Percentiles rank a stretch among this genome's conserved stretches.
Evolutionary conservation across 257 asterid genomes (phyloP).

Genomic region (Oldenlandia corymbosa): DNA sequence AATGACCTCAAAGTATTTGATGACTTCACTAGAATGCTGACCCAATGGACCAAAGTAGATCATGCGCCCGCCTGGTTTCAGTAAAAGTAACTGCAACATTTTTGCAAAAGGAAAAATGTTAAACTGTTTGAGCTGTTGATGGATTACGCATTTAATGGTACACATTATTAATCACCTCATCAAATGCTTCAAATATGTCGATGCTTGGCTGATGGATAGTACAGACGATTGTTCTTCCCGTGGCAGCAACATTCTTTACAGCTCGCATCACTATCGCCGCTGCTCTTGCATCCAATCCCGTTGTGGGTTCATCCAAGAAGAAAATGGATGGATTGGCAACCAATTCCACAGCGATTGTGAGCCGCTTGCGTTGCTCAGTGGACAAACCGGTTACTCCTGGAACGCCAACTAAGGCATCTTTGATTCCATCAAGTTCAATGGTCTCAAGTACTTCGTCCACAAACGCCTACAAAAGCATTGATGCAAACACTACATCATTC

Average conservation of each 20-base stretch:
- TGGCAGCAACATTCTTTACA: conserved; percentile 48
- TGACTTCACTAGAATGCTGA: conserved; percentile 36
- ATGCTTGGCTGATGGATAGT: conserved; percentile 63
- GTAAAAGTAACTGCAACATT: conserved; percentile 33
- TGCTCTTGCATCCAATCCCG: conserved; percentile 62
- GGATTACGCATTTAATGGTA: background rate
- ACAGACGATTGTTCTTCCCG: conserved; percentile 59
- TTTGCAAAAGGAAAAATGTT: background rate
- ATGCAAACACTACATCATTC: background rate
- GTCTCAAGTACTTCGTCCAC: conserved; percentile 54
- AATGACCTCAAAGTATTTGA: conserved; percentile 54
- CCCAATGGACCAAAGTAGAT: conserved; percentile 50
- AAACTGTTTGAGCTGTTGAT: background rate
- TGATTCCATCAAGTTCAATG: conserved; percentile 48
- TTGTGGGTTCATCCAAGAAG: conserved; percentile 61
- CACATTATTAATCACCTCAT: conserved; percentile 8
- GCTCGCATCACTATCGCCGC: conserved; percentile 60
- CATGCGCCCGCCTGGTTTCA: conserved; percentile 46
- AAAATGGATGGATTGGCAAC: conserved; percentile 63
- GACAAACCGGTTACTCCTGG: conserved; percentile 49
- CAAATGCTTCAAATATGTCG: conserved; percentile 56
- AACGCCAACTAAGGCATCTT: conserved; percentile 48
- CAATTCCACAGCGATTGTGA: conserved; percentile 56
- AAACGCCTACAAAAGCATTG: conserved; percentile 35
- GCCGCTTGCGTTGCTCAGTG: conserved; percentile 53